Evolutionary conservation across 352 stramenopile species (phyloP).

Genomic region (Saprolegnia parasitica): DNA sequence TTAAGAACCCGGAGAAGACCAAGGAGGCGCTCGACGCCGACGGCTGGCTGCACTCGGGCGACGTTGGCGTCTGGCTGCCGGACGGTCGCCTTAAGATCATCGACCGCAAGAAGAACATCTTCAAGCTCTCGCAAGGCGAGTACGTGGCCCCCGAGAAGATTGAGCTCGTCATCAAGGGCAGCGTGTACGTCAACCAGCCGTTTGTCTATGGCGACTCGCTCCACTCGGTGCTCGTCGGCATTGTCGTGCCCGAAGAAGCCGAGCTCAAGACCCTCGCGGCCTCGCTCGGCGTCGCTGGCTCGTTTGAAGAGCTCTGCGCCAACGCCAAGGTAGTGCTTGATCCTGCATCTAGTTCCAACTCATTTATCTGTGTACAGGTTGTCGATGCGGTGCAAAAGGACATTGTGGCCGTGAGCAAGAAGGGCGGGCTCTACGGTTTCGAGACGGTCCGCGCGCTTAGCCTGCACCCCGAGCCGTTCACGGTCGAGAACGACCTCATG

Average conservation of each 20-base stretch:
- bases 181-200: slow-evolving; percentile 83
- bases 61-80: slow-evolving; percentile 92
- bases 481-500: slow-evolving; percentile 87
- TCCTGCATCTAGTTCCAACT: neutral
- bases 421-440: slow-evolving; percentile 85
- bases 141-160: slow-evolving; percentile 97
- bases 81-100: slow-evolving; percentile 88
- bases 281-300: neutral
- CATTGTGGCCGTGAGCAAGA: slow-evolving; percentile 57
- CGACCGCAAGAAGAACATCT: slow-evolving; percentile 92
- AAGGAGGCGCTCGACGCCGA: slow-evolving; percentile 88
- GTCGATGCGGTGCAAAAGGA: slow-evolving; percentile 65
- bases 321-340: neutral
- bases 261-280: slow-evolving; percentile 36
- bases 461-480: slow-evolving; percentile 83
- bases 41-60: slow-evolving; percentile 97
- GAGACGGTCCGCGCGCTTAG: slow-evolving; percentile 88
- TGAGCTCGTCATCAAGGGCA: slow-evolving; percentile 92
- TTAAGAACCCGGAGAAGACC: slow-evolving; percentile 91
- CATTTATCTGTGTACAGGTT: slow-evolving; percentile 43
- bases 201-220: slow-evolving; percentile 96
- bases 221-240: slow-evolving; percentile 89
- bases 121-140: slow-evolving; percentile 92
- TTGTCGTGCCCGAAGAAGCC: slow-evolving; percentile 93
- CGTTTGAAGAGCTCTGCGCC: slow-evolving; percentile 27